Evolutionary conservation across 169 alveolate species (phyloP).

Genomic region (Plasmodium relictum): DNA sequence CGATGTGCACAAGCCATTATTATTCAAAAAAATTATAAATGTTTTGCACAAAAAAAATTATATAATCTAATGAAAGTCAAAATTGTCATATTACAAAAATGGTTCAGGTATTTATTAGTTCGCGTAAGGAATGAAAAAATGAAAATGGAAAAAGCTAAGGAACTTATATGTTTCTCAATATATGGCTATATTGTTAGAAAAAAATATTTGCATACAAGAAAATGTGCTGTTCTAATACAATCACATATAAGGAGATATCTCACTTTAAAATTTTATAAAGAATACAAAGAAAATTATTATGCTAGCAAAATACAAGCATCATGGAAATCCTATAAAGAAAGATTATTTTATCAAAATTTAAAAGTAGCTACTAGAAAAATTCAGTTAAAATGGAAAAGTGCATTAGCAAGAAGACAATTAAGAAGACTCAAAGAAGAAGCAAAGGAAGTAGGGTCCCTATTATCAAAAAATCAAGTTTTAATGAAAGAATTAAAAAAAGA

Average conservation of each 20-base stretch:
- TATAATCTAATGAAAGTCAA: conserved; percentile 65
- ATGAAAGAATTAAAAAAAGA: conserved; percentile 85
- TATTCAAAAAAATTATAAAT: conserved; percentile 79
- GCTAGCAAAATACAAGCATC: conserved; percentile 88
- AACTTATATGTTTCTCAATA: conserved; percentile 23
- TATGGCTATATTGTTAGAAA: conserved; percentile 37
- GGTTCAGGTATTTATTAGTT: conserved; percentile 77
- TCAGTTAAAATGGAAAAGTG: conserved; percentile 86
- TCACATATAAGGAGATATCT: conserved; percentile 31
- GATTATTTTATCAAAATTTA: conserved; percentile 75
- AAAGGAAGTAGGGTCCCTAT: conserved; percentile 82
- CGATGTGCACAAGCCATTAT: conserved; percentile 75
- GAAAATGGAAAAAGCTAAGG: conserved; percentile 3
- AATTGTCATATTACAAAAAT: conserved; percentile 80
- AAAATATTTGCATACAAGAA: conserved; percentile 19
- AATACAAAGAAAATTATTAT: conserved; percentile 45
- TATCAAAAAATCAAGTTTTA: conserved; percentile 80
- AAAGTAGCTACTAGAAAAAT: conserved; percentile 80
- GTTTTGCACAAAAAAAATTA: conserved; percentile 58
- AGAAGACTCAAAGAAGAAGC: conserved; percentile 87
- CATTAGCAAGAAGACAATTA: conserved; percentile 86
- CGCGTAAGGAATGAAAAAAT: conserved; percentile 42
- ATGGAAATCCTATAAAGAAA: conserved; percentile 80
- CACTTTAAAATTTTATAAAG: conserved; percentile 40
- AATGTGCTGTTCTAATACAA: conserved; percentile 41